Evolutionary conservation across 768 basidiomycete species (phyloP), one percentile per base, ranked within the genome.

Genomic region (Lyophyllum shimeji): DNA sequence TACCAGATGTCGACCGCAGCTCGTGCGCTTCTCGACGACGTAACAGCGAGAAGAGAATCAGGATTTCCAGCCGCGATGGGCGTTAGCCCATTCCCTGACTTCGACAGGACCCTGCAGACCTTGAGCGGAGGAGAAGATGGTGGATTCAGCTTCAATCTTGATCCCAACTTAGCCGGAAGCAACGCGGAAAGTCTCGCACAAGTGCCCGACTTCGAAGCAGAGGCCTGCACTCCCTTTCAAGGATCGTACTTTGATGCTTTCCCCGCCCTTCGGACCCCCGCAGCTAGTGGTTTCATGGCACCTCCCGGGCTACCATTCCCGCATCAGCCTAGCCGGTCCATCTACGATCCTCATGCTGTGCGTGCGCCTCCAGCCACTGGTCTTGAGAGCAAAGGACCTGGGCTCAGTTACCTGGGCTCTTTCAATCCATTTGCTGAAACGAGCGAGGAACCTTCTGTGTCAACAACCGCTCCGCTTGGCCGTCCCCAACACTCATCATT

Each of bases 1-100:
- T 95, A 95, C 69, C 92, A 94, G 64, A 90, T 94, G 78, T 94
- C 93, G 0, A 89, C 78, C 15, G 89, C 92, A 37, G 92, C 90
- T 2, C 87, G 87, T 59, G 90, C 89, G 1, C 77, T 95, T 45
- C 76, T 95, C 45, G 90, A 94, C 55, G 93, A 95, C 61, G 82
- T 95, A 37, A 87, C 84, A 65, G 83, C 83, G 20, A 77, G 92
- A 31, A 81, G 92, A 44, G 89, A 92, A 62, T 77, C 82, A 7
- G 73, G 75, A 1, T 67, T 77, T 20, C 64, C 77, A 13, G 58
- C 69, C 11, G 64, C 76, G 7, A 68, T 74, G 39, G 69, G 72
- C 45, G 70, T 74, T 31, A 91, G 79, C 67, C 83, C 90, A 11
- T 95, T 95, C 80, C 94, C 93, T 9, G 93, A 95, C 60, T 85